Conservation (phyloP, 148 eudicot species). For the Salicornia ramosissima region DNA sequence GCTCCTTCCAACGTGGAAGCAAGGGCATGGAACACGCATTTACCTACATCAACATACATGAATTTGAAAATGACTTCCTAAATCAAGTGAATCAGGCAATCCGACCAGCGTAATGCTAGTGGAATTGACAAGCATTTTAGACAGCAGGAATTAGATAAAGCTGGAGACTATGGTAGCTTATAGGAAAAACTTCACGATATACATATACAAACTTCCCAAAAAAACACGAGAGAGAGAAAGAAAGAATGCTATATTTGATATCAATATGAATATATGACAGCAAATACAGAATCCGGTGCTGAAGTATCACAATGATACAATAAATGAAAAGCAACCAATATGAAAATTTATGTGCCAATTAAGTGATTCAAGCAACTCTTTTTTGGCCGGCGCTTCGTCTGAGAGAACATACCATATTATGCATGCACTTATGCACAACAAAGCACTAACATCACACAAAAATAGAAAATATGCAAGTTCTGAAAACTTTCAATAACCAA, state of each 20-base stretch:
- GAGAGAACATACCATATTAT: neutral
- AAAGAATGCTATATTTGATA: too few relatives aligned
- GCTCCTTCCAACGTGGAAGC: slow-evolving; percentile 73
- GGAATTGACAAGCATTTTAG: neutral
- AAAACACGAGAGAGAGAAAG: too few relatives aligned
- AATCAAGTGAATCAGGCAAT: neutral
- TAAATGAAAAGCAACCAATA: neutral
- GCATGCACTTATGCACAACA: neutral
- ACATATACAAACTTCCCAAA: too few relatives aligned
- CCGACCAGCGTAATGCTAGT: neutral
- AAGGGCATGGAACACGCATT: slow-evolving; percentile 55
- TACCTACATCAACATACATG: slow-evolving; percentile 40
- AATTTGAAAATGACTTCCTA: neutral
- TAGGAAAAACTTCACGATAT: too few relatives aligned
- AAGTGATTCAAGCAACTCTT: neutral
- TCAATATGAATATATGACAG: too few relatives aligned
- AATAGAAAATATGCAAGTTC: too few relatives aligned
- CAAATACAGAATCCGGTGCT: neutral
- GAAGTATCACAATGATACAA: neutral
- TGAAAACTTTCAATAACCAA: too few relatives aligned
- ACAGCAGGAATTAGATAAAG: neutral
- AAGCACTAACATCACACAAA: too few relatives aligned
- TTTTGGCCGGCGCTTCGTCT: neutral
- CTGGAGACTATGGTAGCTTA: too few relatives aligned
- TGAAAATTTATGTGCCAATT: neutral